Evolutionary conservation across 1,284 basidiomycete genomes (phyloP).

Genomic region (Pholiota adiposa): DNA sequence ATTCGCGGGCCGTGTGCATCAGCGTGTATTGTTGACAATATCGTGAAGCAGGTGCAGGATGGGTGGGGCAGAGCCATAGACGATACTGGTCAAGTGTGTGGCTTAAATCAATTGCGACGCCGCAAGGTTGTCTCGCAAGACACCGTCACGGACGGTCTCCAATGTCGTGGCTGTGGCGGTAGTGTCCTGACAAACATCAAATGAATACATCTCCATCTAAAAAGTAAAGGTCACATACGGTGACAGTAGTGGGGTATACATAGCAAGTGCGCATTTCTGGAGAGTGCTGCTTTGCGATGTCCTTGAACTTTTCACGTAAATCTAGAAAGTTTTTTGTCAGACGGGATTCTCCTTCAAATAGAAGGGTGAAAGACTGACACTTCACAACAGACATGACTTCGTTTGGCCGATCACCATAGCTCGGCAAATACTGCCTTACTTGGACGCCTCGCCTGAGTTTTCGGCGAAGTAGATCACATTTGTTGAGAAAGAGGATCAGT

Average conservation of each 20-base stretch:
- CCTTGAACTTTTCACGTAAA: constrained; percentile 51
- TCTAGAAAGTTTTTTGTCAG: constrained; percentile 33
- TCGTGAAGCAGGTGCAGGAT: background rate
- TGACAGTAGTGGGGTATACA: constrained; percentile 53
- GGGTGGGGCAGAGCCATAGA: background rate
- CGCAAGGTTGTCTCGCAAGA: constrained; percentile 47
- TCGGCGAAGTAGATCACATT: constrained; percentile 62
- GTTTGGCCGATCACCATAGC: constrained; percentile 62
- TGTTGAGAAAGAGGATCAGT: constrained; percentile 67
- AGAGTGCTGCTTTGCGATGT: constrained; percentile 46
- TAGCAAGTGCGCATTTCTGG: constrained; percentile 44
- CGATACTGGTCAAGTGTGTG: background rate
- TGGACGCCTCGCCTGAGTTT: constrained; percentile 60
- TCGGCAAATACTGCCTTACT: constrained; percentile 56
- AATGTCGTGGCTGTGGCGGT: constrained; percentile 49
- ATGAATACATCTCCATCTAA: background rate
- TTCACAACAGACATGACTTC: constrained; percentile 51
- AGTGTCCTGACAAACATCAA: constrained; percentile 40
- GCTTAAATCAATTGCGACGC: constrained; percentile 46
- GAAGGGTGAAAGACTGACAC: constrained; percentile 38
- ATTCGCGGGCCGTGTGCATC: background rate
- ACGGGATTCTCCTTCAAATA: background rate
- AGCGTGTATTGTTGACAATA: background rate
- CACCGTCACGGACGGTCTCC: constrained; percentile 49
- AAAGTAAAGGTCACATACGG: constrained; percentile 33